Conservation (phyloP, 2,329 filamentous ascomycete species). For the Beauveria bassiana region DNA sequence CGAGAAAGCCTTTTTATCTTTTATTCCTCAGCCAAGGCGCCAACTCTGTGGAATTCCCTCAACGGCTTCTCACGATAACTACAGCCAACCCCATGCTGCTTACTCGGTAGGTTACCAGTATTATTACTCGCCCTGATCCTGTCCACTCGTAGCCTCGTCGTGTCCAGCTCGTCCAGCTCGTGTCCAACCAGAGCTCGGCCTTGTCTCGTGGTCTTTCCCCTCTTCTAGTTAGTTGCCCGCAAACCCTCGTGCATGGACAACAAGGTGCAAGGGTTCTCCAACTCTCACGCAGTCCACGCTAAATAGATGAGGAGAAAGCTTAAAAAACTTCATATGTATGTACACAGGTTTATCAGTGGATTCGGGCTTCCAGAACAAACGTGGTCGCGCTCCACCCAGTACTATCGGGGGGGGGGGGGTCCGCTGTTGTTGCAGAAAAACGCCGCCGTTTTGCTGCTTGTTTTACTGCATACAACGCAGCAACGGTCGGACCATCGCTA, state of each 20-base stretch:
- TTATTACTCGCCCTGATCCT: too few relatives aligned
- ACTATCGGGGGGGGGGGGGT: background rate
- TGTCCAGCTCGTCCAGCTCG: too few relatives aligned
- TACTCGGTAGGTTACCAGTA: background rate
- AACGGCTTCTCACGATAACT: background rate
- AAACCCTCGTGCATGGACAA: background rate
- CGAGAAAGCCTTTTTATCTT: background rate
- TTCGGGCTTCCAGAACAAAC: background rate
- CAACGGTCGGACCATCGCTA: background rate
- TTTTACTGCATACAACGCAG: background rate
- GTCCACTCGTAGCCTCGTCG: too few relatives aligned
- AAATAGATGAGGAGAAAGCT: background rate
- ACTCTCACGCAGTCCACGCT: background rate
- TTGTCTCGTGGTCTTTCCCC: too few relatives aligned
- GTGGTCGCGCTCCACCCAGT: background rate
- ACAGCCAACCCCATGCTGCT: background rate
- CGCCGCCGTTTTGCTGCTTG: background rate
- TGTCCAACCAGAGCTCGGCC: too few relatives aligned
- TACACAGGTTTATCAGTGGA: constrained; percentile 3
- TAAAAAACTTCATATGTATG: background rate
- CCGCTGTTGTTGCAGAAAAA: too few relatives aligned
- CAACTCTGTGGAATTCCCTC: too few relatives aligned
- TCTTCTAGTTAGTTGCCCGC: too few relatives aligned
- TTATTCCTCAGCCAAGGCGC: too few relatives aligned
- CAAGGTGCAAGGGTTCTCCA: background rate